Evolutionary conservation across 129 eudicot genomes (phyloP), one percentile per base, ranked within the genome.

Genomic region (Chrysanthemum lavandulifolium): DNA sequence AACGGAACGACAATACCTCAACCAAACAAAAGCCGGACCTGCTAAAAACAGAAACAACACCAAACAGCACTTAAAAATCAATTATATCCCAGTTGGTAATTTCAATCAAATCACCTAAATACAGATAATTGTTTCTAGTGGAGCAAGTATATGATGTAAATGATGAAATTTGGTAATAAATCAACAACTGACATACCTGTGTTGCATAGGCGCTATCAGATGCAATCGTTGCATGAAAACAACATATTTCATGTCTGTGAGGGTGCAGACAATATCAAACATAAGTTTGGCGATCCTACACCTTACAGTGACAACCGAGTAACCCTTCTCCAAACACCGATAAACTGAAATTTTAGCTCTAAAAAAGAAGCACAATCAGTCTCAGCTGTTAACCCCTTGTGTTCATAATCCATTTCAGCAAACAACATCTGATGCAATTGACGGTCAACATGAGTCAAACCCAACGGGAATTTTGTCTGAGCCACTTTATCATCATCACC

Each of bases 181-280:
- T 40, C 33, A 40, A 63, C 13, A 27, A 75, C 12, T 31, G 56
- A n/a, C 48, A 45, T 88, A 92, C 98, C 95, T 92, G 98, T 27
- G 90, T 86, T 67, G 96, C 98, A 67, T 83, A 73, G 33, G 96
- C 92, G 40, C 85, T 89, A 50, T 87, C 95, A 1, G 98, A 89
- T 55, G 90, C 77, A 65, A 89, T 87, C 6, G 89, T 82, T 36
- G 98, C 98, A 85, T 92, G 98, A 59, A 92, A 92, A 70, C 96
- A 58, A 89, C 90, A 77, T 92, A 92, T 67, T 92, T 80, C 98
- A 92, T 89, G 59, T 92, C 96, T 19, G 98, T 92, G 14, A 92
- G 98, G 13, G 98, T 92, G 85, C 98, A 92, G 33, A 92, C 98
- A 12, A 89, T 92, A 79, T 92, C 98, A 80, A 92, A 92, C 96